Percentiles rank a stretch among this genome's conserved stretches.
These are phyloP conservation scores for Solanum chacoense DNA, from an alignment of 305 asterid species.

Conservation along the genomic window DNA sequence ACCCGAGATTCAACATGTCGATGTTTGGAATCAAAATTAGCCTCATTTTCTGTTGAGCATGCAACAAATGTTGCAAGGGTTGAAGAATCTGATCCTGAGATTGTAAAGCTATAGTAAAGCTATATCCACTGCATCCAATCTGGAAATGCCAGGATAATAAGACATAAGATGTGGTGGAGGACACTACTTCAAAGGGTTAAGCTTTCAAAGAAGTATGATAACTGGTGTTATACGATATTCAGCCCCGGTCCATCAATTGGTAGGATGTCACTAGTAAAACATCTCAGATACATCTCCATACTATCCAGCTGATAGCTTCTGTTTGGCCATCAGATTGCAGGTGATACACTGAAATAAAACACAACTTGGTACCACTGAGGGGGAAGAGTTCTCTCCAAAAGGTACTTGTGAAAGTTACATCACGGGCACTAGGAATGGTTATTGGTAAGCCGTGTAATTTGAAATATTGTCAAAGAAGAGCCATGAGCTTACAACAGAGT, in stretches of 20 bases:
- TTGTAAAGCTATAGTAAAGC: neutral
- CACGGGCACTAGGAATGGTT: neutral
- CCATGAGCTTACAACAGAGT: neutral
- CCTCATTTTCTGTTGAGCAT: neutral
- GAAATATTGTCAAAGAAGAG: neutral
- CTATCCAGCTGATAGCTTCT: neutral
- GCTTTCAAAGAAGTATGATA: neutral
- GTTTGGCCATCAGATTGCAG: neutral
- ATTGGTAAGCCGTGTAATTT: neutral
- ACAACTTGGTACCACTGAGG: neutral
- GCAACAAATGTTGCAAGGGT: neutral
- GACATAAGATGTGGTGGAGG: neutral
- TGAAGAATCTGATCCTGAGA: neutral
- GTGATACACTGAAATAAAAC: neutral
- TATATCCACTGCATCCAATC: neutral
- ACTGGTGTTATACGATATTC: conserved; percentile 1
- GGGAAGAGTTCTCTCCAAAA: neutral
- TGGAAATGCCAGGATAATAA: neutral
- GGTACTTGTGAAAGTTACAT: neutral
- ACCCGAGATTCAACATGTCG: neutral
- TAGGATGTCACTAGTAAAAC: neutral
- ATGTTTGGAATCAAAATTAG: neutral
- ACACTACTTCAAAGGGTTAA: neutral
- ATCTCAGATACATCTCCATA: neutral
- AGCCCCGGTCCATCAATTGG: neutral